phyloP scores from a whole-genome alignment of 345 rosid genomes.

The Sisymbrium irio region DNA sequence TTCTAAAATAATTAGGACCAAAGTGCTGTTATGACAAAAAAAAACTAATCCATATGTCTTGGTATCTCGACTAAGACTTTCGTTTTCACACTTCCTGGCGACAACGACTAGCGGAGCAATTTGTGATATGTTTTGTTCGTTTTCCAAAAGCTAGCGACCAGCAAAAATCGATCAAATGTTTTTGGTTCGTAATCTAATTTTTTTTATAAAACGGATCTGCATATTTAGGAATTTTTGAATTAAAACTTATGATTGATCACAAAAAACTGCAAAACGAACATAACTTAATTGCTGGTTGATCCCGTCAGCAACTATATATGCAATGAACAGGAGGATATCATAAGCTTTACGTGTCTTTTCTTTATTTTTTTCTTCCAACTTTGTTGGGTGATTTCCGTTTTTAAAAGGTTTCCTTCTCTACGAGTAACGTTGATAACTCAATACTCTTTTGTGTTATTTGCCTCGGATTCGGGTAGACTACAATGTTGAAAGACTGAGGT shows the following conservation, averaged over 20 bases:
- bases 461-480: neutral
- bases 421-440: neutral
- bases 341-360: neutral
- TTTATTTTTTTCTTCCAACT: neutral
- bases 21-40: neutral
- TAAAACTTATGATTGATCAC: neutral
- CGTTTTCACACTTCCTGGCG: neutral
- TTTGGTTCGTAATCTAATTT: neutral
- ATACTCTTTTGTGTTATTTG: neutral
- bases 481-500: neutral
- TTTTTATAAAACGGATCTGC: too few relatives aligned
- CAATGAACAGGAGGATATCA: neutral
- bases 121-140: neutral
- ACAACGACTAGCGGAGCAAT: neutral
- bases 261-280: neutral
- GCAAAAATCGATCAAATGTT: neutral
- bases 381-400: neutral
- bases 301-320: neutral
- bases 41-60: neutral
- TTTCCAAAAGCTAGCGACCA: neutral
- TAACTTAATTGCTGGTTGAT: neutral
- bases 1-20: slow-evolving; percentile 6
- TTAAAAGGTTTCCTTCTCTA: neutral
- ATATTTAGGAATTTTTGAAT: too few relatives aligned
- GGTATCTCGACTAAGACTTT: neutral